Evolutionary conservation across 1,284 basidiomycete genomes (phyloP).

Genomic region (Ceratorhiza oryzae-sativae): DNA sequence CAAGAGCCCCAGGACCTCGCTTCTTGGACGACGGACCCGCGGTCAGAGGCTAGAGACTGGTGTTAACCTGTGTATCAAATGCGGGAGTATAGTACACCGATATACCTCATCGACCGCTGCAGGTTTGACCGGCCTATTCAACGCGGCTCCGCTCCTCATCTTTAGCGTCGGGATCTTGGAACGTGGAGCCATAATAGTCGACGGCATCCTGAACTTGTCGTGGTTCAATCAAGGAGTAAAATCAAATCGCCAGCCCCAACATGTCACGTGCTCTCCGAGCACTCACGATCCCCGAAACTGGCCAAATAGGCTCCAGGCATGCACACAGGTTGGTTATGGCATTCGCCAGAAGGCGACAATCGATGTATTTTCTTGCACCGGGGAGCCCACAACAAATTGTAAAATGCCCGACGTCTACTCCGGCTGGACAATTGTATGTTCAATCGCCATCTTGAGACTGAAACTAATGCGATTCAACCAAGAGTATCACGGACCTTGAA

Average conservation of each 20-base stretch:
- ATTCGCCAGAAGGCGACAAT: neutral
- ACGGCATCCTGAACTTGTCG: neutral
- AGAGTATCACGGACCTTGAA: conserved; percentile 1
- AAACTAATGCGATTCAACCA: neutral
- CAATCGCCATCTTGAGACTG: neutral
- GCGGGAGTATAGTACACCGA: neutral
- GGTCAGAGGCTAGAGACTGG: neutral
- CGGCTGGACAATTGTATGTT: conserved; percentile 19
- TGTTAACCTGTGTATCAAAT: neutral
- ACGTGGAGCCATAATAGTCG: neutral
- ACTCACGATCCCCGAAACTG: neutral
- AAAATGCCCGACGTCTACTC: conserved; percentile 29
- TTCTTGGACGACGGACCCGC: neutral
- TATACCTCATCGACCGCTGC: neutral
- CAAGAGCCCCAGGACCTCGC: neutral
- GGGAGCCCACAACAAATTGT: neutral
- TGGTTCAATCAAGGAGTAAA: conserved; percentile 19
- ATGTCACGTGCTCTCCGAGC: conserved; percentile 1
- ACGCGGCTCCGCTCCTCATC: neutral
- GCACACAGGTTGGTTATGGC: neutral
- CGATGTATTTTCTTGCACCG: neutral
- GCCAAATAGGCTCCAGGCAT: neutral
- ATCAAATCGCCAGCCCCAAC: conserved; percentile 5
- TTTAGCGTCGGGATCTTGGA: conserved; percentile 21
- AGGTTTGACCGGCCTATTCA: neutral